These are phyloP conservation scores for Globisporangium mamillatum DNA, from an alignment of 352 stramenopile genomes.

Conservation along the genomic window DNA sequence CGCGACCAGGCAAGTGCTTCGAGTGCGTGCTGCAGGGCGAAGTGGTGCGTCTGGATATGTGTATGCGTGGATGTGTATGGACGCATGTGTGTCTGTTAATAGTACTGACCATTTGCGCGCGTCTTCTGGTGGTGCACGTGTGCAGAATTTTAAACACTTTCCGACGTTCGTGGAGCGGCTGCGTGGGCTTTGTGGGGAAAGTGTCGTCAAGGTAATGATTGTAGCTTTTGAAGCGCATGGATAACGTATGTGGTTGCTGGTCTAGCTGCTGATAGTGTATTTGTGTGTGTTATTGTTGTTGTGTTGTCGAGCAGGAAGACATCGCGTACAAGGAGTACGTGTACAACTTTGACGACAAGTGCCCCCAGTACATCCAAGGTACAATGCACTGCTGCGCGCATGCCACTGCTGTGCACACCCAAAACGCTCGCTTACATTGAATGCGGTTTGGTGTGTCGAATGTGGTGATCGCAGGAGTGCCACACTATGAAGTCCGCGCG, in stretches of 20 bases:
- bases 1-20: conserved; percentile 71
- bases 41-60: conserved; percentile 46
- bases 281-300: not conserved
- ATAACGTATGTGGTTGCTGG: not conserved
- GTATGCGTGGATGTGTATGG: not conserved
- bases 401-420: not conserved
- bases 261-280: not conserved
- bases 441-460: not conserved
- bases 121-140: not conserved
- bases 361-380: conserved; percentile 82
- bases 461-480: conserved; percentile 38
- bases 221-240: not conserved
- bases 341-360: conserved; percentile 88
- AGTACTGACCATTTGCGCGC: conserved; percentile 4
- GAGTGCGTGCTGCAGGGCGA: conserved; percentile 80
- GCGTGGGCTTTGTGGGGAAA: conserved; percentile 70
- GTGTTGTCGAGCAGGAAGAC: conserved; percentile 43
- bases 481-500: conserved; percentile 79
- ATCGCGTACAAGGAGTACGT: conserved; percentile 89
- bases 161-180: conserved; percentile 80
- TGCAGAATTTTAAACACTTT: conserved; percentile 81
- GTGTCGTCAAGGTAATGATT: conserved; percentile 64
- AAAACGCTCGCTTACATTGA: not conserved
- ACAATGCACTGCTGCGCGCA: not conserved
- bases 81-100: not conserved